Conservation (phyloP, 2,329 filamentous ascomycete genomes). For the Penicillium sp. region DNA sequence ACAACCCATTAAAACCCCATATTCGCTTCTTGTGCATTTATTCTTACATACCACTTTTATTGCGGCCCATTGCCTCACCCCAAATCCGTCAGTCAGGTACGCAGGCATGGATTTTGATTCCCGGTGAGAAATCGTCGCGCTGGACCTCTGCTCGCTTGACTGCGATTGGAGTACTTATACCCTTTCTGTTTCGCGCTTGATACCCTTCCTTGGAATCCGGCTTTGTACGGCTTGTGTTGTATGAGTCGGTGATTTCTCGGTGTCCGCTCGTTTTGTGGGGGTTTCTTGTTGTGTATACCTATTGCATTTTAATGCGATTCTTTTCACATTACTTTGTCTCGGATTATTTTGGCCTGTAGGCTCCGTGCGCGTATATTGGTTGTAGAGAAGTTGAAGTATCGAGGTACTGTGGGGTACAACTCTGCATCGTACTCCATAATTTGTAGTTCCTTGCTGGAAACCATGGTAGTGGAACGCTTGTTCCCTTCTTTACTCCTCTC, state of each 20-base stretch:
- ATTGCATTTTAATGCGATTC: background rate
- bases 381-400: too few species aligned
- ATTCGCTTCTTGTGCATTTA: constrained; percentile 24
- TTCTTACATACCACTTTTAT: constrained; percentile 12
- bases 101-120: background rate
- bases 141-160: background rate
- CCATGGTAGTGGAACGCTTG: too few species aligned
- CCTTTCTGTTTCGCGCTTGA: background rate
- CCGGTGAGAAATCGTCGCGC: background rate
- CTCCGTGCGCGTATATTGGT: too few species aligned
- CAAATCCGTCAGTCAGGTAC: background rate
- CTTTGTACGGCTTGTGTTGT: background rate
- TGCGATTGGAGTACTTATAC: background rate
- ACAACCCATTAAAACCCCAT: constrained; percentile 3
- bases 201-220: background rate
- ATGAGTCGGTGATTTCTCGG: background rate
- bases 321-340: background rate
- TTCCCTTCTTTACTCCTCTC: too few species aligned
- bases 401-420: too few species aligned
- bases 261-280: background rate
- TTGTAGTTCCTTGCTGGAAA: too few species aligned
- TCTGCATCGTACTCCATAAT: too few species aligned
- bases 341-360: too few species aligned
- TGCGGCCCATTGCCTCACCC: background rate
- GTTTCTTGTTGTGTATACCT: background rate